phyloP scores from a whole-genome alignment of 176 grass and related monocot species.

The Thalia dealbata region DNA sequence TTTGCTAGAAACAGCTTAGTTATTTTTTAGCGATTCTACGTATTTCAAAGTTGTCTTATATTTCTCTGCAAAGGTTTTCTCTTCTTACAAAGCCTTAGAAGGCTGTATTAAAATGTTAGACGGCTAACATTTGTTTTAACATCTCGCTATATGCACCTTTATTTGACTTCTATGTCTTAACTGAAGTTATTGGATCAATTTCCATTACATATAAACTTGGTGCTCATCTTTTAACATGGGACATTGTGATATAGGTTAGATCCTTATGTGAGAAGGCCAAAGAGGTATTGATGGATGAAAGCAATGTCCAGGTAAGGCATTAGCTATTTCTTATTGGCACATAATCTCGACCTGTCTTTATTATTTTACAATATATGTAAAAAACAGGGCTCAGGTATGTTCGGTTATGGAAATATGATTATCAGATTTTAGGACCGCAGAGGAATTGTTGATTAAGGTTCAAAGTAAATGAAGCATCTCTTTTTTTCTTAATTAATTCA shows the following conservation, averaged over 20 bases:
- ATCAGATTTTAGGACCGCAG: too few species aligned
- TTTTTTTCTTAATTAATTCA: too few species aligned
- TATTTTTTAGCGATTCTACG: too few species aligned
- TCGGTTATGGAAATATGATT: background rate
- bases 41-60: too few species aligned
- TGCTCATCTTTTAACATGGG: background rate
- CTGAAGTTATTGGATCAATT: background rate
- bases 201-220: background rate
- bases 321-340: background rate
- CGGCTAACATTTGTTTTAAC: background rate
- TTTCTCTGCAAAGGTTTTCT: background rate
- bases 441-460: too few species aligned
- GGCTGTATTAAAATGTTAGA: background rate
- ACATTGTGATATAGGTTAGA: constrained; percentile 30
- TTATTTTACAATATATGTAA: background rate
- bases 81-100: background rate
- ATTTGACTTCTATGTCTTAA: background rate
- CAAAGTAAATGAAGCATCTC: too few species aligned
- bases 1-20: too few species aligned
- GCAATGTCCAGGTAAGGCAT: constrained; percentile 40
- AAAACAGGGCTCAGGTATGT: background rate
- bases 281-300: constrained; percentile 55
- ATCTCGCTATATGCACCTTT: background rate
- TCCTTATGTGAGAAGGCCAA: constrained; percentile 41
- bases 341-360: background rate